Conservation (phyloP, 2,329 filamentous ascomycete species). For the Ophiostoma quercus region DNA sequence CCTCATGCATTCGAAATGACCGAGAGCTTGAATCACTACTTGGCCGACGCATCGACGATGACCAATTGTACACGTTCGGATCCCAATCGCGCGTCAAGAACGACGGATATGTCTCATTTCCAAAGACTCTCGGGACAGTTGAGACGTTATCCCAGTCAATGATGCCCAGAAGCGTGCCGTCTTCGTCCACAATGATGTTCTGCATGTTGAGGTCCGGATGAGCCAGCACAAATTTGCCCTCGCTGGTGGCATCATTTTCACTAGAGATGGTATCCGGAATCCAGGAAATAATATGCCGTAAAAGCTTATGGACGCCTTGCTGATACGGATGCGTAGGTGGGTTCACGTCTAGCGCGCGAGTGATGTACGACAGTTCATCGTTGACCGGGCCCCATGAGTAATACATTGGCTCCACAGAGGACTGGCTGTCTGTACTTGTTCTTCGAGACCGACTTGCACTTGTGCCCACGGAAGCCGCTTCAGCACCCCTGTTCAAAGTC, state of each 20-base stretch:
- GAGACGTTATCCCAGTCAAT: background rate
- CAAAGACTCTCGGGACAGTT: background rate
- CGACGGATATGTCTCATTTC: background rate
- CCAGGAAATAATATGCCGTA: background rate
- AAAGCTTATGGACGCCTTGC: background rate
- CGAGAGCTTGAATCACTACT: too few relatives aligned
- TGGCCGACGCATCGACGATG: too few relatives aligned
- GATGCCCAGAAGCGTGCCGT: background rate
- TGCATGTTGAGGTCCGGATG: background rate
- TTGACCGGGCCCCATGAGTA: background rate
- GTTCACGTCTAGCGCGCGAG: background rate
- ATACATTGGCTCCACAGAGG: too few relatives aligned
- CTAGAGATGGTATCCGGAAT: background rate
- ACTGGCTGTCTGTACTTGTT: too few relatives aligned
- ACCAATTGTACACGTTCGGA: background rate
- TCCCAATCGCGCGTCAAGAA: background rate
- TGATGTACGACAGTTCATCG: background rate
- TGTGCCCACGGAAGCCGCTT: too few relatives aligned
- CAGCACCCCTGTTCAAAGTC: too few relatives aligned
- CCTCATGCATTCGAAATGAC: background rate
- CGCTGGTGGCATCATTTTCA: rapidly evolving
- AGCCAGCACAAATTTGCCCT: background rate
- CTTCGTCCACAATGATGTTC: background rate
- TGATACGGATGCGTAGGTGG: background rate
- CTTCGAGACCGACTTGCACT: too few relatives aligned